These are phyloP conservation scores for Cadophora gregata DNA, from an alignment of 2,329 filamentous ascomycete genomes.

Conservation along the genomic window DNA sequence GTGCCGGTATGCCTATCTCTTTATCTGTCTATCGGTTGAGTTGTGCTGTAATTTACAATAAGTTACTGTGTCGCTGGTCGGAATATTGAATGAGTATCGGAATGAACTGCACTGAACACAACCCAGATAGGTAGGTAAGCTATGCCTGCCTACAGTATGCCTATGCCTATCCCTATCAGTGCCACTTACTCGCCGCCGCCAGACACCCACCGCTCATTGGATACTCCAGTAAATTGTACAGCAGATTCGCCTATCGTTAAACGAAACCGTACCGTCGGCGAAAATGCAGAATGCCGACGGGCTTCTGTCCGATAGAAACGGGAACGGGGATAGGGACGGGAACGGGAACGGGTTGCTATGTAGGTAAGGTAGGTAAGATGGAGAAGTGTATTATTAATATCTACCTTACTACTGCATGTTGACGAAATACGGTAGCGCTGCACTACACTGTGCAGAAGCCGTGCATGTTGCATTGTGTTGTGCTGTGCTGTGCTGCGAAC, in stretches of 20 bases:
- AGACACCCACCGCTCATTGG: background rate
- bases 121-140: too few relatives aligned
- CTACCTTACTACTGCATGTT: too few relatives aligned
- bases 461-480: too few relatives aligned
- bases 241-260: background rate
- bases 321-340: too few relatives aligned
- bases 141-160: too few relatives aligned
- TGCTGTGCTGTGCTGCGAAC: background rate
- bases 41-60: too few relatives aligned
- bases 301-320: background rate
- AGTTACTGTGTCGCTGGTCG: background rate
- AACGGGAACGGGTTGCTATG: background rate
- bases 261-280: background rate
- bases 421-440: background rate
- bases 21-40: slow-evolving; percentile 3
- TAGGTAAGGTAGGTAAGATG: background rate
- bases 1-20: too few relatives aligned
- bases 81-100: background rate
- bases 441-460: background rate
- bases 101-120: background rate
- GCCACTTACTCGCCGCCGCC: background rate
- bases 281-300: background rate
- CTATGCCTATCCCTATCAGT: background rate
- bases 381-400: slow-evolving; percentile 5
- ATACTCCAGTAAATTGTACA: background rate